A percentile compares a stretch with the other conserved stretches of the same genome.
These are phyloP conservation scores for Puccinia polysora DNA, from an alignment of 1,284 basidiomycete genomes.

Conservation along the genomic window DNA sequence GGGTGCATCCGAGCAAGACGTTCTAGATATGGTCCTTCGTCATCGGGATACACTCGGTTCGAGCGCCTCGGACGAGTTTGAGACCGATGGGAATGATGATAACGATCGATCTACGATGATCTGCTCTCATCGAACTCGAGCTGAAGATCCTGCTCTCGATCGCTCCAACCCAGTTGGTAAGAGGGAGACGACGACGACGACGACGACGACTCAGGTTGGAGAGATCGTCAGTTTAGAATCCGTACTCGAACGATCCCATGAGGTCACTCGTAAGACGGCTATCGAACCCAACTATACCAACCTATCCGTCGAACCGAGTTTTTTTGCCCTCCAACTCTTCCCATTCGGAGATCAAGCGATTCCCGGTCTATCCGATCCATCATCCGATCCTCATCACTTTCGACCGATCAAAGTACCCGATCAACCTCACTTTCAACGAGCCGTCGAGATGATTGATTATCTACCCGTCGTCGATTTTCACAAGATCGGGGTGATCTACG, in stretches of 20 bases:
- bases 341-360: slow-evolving; percentile 21
- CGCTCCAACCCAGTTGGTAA: slow-evolving; percentile 56
- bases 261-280: slow-evolving; percentile 28
- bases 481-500: slow-evolving; percentile 94
- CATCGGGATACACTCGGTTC: slow-evolving; percentile 47
- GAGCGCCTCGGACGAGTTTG: slow-evolving; percentile 14
- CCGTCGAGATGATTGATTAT: slow-evolving; percentile 70
- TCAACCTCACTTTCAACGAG: slow-evolving; percentile 60
- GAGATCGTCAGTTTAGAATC: slow-evolving; percentile 31
- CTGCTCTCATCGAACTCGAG: not conserved
- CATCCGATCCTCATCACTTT: slow-evolving; percentile 20
- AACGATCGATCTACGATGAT: not conserved
- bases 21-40: slow-evolving; percentile 48
- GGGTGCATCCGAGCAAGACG: slow-evolving; percentile 69
- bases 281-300: slow-evolving; percentile 43
- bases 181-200: slow-evolving; percentile 32
- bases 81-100: too few relatives aligned
- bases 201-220: slow-evolving; percentile 46
- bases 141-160: slow-evolving; percentile 48
- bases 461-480: slow-evolving; percentile 96
- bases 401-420: slow-evolving; percentile 55
- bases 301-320: slow-evolving; percentile 75
- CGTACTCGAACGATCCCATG: slow-evolving; percentile 27
- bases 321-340: slow-evolving; percentile 68
- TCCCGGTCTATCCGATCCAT: not conserved